These are phyloP conservation scores for Cubamyces sp. DNA, from an alignment of 768 basidiomycete genomes.

Conservation along the genomic window DNA sequence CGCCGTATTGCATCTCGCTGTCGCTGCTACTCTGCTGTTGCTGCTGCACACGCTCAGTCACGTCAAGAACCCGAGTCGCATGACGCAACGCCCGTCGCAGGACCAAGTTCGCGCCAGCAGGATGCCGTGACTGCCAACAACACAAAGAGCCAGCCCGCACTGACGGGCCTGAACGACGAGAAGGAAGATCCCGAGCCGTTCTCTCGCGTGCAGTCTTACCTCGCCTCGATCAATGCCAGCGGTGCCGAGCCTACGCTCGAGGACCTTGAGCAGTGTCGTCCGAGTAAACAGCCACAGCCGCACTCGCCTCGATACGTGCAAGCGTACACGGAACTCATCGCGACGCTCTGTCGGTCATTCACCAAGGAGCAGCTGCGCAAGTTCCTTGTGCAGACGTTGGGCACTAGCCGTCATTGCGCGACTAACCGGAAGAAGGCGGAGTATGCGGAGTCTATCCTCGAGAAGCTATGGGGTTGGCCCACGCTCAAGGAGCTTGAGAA, in stretches of 20 bases:
- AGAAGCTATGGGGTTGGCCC: conserved; percentile 72
- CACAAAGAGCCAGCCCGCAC: background rate
- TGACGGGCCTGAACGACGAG: background rate
- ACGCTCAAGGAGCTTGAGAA: conserved; percentile 56
- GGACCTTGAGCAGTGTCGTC: conserved; percentile 65
- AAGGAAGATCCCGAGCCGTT: background rate
- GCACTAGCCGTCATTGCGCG: conserved; percentile 32
- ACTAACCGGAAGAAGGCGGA: conserved; percentile 31
- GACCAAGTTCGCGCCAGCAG: conserved; percentile 11
- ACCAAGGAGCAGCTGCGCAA: conserved; percentile 60
- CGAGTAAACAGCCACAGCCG: conserved; percentile 43
- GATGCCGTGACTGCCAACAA: background rate
- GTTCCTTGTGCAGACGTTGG: conserved; percentile 54
- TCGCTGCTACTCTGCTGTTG: conserved; percentile 11
- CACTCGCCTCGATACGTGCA: conserved; percentile 51
- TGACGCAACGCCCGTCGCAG: conserved; percentile 13
- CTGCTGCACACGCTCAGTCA: conserved; percentile 4
- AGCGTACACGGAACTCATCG: conserved; percentile 57
- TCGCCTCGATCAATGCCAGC: conserved; percentile 53
- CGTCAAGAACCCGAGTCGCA: conserved; percentile 5
- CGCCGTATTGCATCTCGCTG: conserved; percentile 5
- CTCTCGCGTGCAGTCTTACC: conserved; percentile 50
- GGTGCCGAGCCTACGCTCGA: conserved; percentile 54
- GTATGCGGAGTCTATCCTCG: conserved; percentile 50
- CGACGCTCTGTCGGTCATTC: conserved; percentile 63